Evolutionary conservation across 495 filamentous ascomycete genomes (phyloP), one percentile per base, ranked within the genome.

Genomic region (Penicillium pulvis): DNA sequence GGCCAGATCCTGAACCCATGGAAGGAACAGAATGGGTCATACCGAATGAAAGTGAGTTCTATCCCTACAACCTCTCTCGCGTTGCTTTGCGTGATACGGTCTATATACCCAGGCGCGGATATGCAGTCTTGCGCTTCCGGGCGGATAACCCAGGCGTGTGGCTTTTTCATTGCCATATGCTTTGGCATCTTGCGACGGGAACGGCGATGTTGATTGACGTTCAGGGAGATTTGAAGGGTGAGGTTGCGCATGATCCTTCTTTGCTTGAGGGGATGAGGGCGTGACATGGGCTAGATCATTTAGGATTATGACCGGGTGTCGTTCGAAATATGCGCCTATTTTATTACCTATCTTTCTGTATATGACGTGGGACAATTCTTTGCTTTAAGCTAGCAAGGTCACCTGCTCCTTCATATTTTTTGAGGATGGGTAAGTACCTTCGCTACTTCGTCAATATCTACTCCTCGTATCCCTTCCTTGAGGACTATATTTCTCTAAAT

Each of bases 81-180:
- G 63, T n/a, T 6, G 14, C 14, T 11, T 57, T 75, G 1, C 68
- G 86, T 45, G 86, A 89, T 56, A 87, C 84, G 2, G 67, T 87
- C 6, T 76, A 84, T 20, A 64, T 90, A 28, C 75, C 78, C 20
- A 82, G 83, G 1, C 75, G 80, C 17, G 84, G 80, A 0, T 80
- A 85, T 56, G 79, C 87, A 12, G 85, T 90, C 9, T 60, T 90
- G 3, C 75, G 88, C 0, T 89, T 91, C 74, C 75, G 76, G 33
- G 85, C 86, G 0, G 82, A 87, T 60, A 90, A 90, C 50, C 86
- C 86, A 0, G 87, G 86, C 56, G 67, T 79, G 1, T 84, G 81
- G 81, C 48, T 78, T 6, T 77, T 80, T 58, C 81, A 83, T 77
- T 90, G 87, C 61, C 87, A 90, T 67, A 83, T 90, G 47, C 75